These are phyloP conservation scores for Nicotiana benthamiana DNA, from an alignment of 257 asterid genomes.

Conservation along the genomic window DNA sequence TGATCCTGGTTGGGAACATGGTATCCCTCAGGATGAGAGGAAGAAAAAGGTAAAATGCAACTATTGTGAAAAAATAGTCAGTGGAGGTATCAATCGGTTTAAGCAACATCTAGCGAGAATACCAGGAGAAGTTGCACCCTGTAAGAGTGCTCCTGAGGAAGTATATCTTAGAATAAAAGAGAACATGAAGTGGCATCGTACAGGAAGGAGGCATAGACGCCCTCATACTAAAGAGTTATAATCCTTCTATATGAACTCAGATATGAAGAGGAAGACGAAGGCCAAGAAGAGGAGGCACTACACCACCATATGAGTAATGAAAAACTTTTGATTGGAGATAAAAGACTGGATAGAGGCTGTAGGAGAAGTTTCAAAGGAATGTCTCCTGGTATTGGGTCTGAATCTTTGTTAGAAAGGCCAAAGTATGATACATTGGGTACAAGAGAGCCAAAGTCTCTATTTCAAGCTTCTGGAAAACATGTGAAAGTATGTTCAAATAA, in stretches of 20 bases:
- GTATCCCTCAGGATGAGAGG: conserved; percentile 89
- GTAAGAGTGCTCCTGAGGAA: conserved; percentile 86
- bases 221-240: conserved; percentile 55
- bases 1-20: conserved; percentile 98
- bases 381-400: conserved; percentile 37
- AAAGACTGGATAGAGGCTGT: conserved; percentile 44
- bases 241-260: conserved; percentile 47
- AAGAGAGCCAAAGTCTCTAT: conserved; percentile 37
- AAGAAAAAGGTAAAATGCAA: conserved; percentile 91
- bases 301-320: conserved; percentile 40
- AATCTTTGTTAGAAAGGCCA: conserved; percentile 41
- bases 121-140: conserved; percentile 93
- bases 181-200: conserved; percentile 95
- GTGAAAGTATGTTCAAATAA: conserved; percentile 43
- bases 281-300: conserved; percentile 46
- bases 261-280: conserved; percentile 60
- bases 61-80: conserved; percentile 84
- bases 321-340: conserved; percentile 42
- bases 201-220: conserved; percentile 77
- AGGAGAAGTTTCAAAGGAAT: conserved; percentile 46
- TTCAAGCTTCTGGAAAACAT: conserved; percentile 38
- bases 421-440: conserved; percentile 43
- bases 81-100: conserved; percentile 90
- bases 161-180: conserved; percentile 79
- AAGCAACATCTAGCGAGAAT: conserved; percentile 91